Conservation (phyloP, 2,329 filamentous ascomycete species). For the Xylariaceae sp. region DNA sequence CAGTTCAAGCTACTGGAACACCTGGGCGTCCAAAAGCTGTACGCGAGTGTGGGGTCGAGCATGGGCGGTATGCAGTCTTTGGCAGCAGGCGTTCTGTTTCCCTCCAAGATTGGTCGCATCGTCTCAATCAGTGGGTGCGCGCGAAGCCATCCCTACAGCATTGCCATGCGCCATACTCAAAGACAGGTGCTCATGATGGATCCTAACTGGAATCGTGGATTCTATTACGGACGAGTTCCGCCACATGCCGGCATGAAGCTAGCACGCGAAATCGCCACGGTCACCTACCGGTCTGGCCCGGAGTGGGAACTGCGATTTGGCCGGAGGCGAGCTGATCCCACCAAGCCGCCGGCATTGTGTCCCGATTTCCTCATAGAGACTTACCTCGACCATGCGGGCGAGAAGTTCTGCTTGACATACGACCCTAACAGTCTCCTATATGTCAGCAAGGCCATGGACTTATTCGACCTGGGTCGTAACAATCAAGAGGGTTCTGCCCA, state of each 20-base stretch:
- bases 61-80: conserved; percentile 99
- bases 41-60: conserved; percentile 89
- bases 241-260: conserved; percentile 98
- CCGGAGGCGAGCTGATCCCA: conserved; percentile 75
- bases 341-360: conserved; percentile 85
- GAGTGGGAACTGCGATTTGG: conserved; percentile 98
- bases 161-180: conserved; percentile 97
- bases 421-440: conserved; percentile 94
- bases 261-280: conserved; percentile 91
- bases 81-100: conserved; percentile 78
- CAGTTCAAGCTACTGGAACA: conserved; percentile 84
- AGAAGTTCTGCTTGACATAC: conserved; percentile 97
- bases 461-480: conserved; percentile 80
- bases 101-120: conserved; percentile 72
- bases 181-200: conserved; percentile 99
- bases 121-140: conserved; percentile 92
- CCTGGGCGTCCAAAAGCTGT: conserved; percentile 70
- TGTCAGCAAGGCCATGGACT: conserved; percentile 97
- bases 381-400: conserved; percentile 93
- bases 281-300: conserved; percentile 92
- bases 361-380: conserved; percentile 98
- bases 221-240: conserved; percentile 83
- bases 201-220: conserved; percentile 90
- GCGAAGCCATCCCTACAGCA: conserved; percentile 92
- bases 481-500: conserved; percentile 59